Conservation (phyloP, 306 rosid genomes). For the Quercus bicolor region DNA sequence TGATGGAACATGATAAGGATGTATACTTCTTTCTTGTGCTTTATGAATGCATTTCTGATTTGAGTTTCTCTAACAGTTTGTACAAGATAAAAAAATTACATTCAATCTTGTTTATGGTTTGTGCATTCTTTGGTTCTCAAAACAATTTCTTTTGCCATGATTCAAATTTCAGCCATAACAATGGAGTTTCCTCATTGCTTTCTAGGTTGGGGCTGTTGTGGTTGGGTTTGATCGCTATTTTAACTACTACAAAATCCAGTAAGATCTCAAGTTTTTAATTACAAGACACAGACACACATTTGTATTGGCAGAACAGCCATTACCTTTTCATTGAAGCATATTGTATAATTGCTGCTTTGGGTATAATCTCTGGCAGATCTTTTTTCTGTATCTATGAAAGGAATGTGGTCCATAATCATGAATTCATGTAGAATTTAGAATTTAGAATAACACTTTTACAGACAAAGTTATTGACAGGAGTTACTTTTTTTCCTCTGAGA, state of each 20-base stretch:
- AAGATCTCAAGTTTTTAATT: slow-evolving; percentile 34
- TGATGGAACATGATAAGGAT: slow-evolving; percentile 87
- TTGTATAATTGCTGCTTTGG: slow-evolving; percentile 13
- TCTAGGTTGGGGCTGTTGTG: slow-evolving; percentile 95
- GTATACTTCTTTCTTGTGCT: slow-evolving; percentile 44
- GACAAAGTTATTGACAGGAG: background rate
- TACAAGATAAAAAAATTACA: background rate
- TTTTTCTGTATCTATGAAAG: background rate
- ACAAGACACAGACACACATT: slow-evolving; percentile 12
- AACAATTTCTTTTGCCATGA: background rate
- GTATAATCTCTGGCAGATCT: background rate
- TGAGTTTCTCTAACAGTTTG: background rate
- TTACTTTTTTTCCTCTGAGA: background rate
- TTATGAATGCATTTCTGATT: background rate
- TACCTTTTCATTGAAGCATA: slow-evolving; percentile 4
- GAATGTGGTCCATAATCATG: background rate
- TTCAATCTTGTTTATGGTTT: slow-evolving; percentile 1
- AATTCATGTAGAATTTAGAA: background rate
- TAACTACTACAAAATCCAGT: slow-evolving; percentile 98
- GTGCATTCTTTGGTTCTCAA: background rate
- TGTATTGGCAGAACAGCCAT: background rate
- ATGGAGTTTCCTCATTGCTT: slow-evolving; percentile 20
- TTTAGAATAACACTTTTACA: background rate
- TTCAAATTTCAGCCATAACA: slow-evolving; percentile 6
- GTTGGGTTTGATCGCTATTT: slow-evolving; percentile 98